Base-by-base conservation (phyloP, 129 eudicot species). In the Mikania micrantha region DNA sequence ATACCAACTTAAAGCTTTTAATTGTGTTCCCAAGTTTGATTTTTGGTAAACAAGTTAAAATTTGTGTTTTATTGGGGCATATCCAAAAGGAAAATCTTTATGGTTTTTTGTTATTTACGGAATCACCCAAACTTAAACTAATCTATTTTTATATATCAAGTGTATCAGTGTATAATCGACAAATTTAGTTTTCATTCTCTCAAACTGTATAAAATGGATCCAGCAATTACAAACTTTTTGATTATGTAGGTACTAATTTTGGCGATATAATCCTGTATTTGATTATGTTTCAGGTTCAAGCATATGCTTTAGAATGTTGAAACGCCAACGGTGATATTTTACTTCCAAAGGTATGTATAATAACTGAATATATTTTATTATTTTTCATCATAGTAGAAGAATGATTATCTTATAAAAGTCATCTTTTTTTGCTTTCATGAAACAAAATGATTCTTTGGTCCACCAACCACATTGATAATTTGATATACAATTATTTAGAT, bases 221-320 rank as follows among this genome's bases (percentile, higher is more conserved):
- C 15, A 53, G 28, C 36, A 13, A 15, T 35, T 19, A 17, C 56
- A 28, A 31, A 27, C 34, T 17, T 10, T 71, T 21, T 28, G 20
- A 54, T 36, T 34, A 3, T 62, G 52, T 50, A 3, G 35, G 59
- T 62, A 63, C 52, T 72, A 34, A n/a, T 62, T 36, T 54, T 69
- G 28, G 28, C 22, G 25, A 69, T 36, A 25, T 52, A 15, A 38
- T 7, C 29, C 29, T 54, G 22, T 35, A 7, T 68, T 22, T 9
- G 47, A 22, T 54, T 36, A 38, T 70, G 48, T 40, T 70, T 42
- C 56, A 70, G 75, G 75, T 58, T 58, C 75, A 41, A 58, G 75
- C 75, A 11, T 70, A 70, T 21, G 75, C 75, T 58, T 58, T 70
- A 41, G 75, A 70, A 58, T 58, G 67, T 41, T 70, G 24, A 70